A percentile compares a stretch with the other conserved stretches of the same genome.
These are phyloP conservation scores for Gelatoporia subvermispora DNA, from an alignment of 768 basidiomycete species.

Conservation along the genomic window DNA sequence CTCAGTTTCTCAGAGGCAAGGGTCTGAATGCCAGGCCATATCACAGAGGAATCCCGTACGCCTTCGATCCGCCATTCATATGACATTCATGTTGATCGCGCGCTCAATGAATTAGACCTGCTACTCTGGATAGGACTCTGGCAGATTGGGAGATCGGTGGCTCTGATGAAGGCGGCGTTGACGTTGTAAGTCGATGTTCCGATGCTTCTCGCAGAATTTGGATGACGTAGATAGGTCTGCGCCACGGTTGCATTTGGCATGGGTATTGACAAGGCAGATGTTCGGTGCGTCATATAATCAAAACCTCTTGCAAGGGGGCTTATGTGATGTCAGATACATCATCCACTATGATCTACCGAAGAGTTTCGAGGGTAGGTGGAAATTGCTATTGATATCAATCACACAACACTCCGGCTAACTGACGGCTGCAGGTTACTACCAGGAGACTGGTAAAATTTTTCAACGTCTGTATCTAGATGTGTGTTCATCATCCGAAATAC, in stretches of 20 bases:
- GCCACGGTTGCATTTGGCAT: slow-evolving; percentile 84
- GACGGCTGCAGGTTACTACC: slow-evolving; percentile 62
- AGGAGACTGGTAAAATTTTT: slow-evolving; percentile 66
- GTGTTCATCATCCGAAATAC: neutral
- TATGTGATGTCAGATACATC: slow-evolving; percentile 46
- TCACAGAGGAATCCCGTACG: slow-evolving; percentile 64
- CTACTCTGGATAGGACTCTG: slow-evolving; percentile 46
- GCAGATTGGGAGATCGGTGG: slow-evolving; percentile 58
- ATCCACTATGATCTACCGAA: slow-evolving; percentile 82
- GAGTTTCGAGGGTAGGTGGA: slow-evolving; percentile 70
- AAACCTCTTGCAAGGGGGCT: neutral
- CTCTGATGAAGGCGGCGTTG: slow-evolving; percentile 46
- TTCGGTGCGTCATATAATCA: slow-evolving; percentile 42
- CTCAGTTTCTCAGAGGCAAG: slow-evolving; percentile 56
- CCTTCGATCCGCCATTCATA: too few species aligned
- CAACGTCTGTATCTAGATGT: neutral
- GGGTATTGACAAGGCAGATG: slow-evolving; percentile 81
- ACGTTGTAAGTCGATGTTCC: slow-evolving; percentile 49
- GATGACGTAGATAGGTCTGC: slow-evolving; percentile 44
- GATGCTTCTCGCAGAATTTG: neutral
- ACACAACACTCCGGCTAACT: neutral
- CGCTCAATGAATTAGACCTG: too few species aligned
- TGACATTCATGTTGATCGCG: too few species aligned
- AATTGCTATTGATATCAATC: neutral
- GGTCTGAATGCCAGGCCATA: slow-evolving; percentile 69